Base-by-base conservation (phyloP, 1,139 yeast genomes). In the Taphrina confusa region DNA sequence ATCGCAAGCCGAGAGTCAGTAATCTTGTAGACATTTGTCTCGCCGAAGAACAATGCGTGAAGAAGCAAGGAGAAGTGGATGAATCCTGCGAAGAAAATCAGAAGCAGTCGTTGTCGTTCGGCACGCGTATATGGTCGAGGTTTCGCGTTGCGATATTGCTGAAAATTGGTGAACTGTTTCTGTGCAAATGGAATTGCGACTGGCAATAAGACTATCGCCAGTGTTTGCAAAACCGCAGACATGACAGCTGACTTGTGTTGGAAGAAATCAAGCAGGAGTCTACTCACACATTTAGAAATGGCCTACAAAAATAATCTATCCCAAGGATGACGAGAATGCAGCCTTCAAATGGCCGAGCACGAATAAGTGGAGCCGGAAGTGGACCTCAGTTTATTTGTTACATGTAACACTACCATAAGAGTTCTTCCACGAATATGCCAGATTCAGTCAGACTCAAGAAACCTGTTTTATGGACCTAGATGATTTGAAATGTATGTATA, bases 1-100 rank as follows among this genome's bases (percentile, higher is more conserved):
- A 44, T 34, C 16, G 51, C 51, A 20, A 54, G 51, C 11, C 58
- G 30, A 11, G 58, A 54, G 45, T 20, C 51, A 8, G 58, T 54
- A n/a, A 36, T 20, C 4, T 30, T 22, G 27, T 31, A 54, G 34
- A 54, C 46, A 30, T 42, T 28, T 22, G 18, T 5, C n/a, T 51
- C 47, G 11, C 37, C 23, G 6, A 49, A 23, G 11, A 39, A 22
- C n/a, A 42, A 25, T 18, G 16, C 45, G 4, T 20, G 8, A 2
- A 42, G 6, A 12, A 42, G 14, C 14, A 30, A 5, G 6, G 28
- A 27, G 42, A 44, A 25, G 27, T 42, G 33, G 45, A 42, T 11
- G 6, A 33, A 16, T 3, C 42, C 27, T 2, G 42, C 30, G 20
- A 34, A 12, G 18, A 12, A 12, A 5, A 54, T 33, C 8, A 54